Evolutionary conservation across 495 filamentous ascomycete species (phyloP), one percentile per base, ranked within the genome.

Genomic region (Penicillium paradoxum): DNA sequence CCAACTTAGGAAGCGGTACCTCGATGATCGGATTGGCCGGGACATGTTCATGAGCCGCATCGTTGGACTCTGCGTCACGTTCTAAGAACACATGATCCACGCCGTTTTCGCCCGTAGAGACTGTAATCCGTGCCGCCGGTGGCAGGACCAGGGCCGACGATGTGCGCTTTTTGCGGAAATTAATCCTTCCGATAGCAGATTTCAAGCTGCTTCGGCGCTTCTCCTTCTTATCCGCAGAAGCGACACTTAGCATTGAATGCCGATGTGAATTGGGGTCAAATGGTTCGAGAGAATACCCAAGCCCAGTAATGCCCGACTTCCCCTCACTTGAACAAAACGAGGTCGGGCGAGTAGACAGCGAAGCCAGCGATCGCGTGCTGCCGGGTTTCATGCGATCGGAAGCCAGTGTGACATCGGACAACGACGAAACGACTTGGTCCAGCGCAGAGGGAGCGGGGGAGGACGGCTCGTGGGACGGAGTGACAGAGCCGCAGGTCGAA

Each of bases 261-360:
- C 68, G 62, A 45, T 70, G 51, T 17, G 38, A 39, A 17, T 46
- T 47, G 6, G 45, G 21, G n/a, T 45, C 39, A 15, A 57, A 22
- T 4, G 36, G 19, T 25, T 59, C 63, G 22, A 50, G 30, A 46
- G 51, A 45, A 47, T 53, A 49, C 17, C 45, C 57, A 25, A 49
- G 49, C 17, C 48, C 57, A 8, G 55, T 48, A 24, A 52, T 51
- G 3, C 55, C 37, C 6, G 62, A 41, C 13, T 55, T 65, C 22
- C 67, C 71, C 32, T 75, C 71, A 41, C 60, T 72, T 0, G 73
- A 75, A 44, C 70, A 70, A 49, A 64, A 73, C 2, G 73, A 77
- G 3, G 73, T 74, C 1, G 72, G 73, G 2, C 70, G 65, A 10
- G 71, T 75, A 2, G 71, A 75, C 2, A 69, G 56, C 17, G 72